Evolutionary conservation across 2,329 filamentous ascomycete species (phyloP).

Genomic region (Emmonsiellopsis sp.): DNA sequence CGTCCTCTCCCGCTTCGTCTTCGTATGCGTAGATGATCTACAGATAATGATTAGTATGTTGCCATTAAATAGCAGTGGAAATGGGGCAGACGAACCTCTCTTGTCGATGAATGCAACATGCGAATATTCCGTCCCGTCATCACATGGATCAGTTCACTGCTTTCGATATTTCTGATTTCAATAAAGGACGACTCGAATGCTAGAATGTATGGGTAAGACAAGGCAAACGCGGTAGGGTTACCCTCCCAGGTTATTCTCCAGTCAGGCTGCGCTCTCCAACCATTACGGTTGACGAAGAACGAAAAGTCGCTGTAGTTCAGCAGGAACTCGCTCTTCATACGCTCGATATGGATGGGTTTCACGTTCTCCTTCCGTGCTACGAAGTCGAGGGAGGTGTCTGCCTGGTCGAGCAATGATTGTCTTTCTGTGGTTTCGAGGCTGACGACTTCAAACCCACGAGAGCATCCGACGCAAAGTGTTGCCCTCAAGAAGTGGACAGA

Average conservation of each 20-base stretch:
- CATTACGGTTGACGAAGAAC: slow-evolving; percentile 98
- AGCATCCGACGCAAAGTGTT: slow-evolving; percentile 92
- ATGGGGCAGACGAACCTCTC: slow-evolving; percentile 59
- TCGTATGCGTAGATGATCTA: slow-evolving; percentile 97
- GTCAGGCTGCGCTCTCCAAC: slow-evolving; percentile 89
- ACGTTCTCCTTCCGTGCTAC: slow-evolving; percentile 88
- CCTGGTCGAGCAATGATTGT: slow-evolving; percentile 91
- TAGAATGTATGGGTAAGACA: slow-evolving; percentile 93
- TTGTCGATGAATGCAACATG: slow-evolving; percentile 93
- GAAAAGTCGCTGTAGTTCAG: slow-evolving; percentile 98
- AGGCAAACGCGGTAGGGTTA: slow-evolving; percentile 79
- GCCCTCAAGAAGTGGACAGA: slow-evolving; percentile 96
- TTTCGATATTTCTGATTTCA: slow-evolving; percentile 92
- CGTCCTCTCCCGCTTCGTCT: slow-evolving; percentile 85
- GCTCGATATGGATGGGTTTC: slow-evolving; percentile 93
- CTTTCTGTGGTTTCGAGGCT: slow-evolving; percentile 96
- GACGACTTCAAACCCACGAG: slow-evolving; percentile 93
- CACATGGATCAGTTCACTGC: slow-evolving; percentile 81
- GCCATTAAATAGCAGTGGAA: neutral
- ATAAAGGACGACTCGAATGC: slow-evolving; percentile 98
- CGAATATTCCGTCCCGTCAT: slow-evolving; percentile 93
- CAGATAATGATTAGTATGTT: slow-evolving; percentile 17
- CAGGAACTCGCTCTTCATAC: slow-evolving; percentile 91
- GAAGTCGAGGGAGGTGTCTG: slow-evolving; percentile 95
- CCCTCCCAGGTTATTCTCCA: slow-evolving; percentile 99